Percentiles rank a stretch among this genome's conserved stretches.
Conservation (phyloP, 2,329 filamentous ascomycete genomes). For the Colletotrichum destructivum region DNA sequence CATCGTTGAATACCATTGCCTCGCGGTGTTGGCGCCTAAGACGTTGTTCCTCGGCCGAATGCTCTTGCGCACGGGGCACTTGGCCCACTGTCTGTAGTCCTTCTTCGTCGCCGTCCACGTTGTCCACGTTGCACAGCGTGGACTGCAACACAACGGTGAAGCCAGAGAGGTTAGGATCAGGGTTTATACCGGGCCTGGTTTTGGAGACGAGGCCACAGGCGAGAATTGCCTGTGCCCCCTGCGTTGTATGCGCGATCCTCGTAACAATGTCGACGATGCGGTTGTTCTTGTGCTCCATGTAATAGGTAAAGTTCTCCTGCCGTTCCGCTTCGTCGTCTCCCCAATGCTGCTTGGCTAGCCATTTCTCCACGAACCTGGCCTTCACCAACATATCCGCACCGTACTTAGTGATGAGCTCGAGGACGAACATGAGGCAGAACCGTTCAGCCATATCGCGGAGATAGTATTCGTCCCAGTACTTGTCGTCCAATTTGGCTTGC, state of each 20-base stretch:
- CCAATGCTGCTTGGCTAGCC: slow-evolving; percentile 82
- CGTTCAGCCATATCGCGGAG: slow-evolving; percentile 74
- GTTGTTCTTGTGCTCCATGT: slow-evolving; percentile 66
- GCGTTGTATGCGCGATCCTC: slow-evolving; percentile 63
- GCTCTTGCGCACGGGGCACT: slow-evolving; percentile 60
- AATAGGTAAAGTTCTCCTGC: slow-evolving; percentile 67
- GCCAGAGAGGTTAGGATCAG: slow-evolving; percentile 37
- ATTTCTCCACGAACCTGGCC: slow-evolving; percentile 78
- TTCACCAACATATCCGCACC: slow-evolving; percentile 71
- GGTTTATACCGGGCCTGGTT: slow-evolving; percentile 39
- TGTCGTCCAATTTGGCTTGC: slow-evolving; percentile 67
- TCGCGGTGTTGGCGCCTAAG: slow-evolving; percentile 84
- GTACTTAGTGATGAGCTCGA: slow-evolving; percentile 72
- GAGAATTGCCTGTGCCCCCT: slow-evolving; percentile 67
- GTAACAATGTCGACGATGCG: slow-evolving; percentile 67
- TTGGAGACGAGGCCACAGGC: slow-evolving; percentile 64
- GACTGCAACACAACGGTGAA: slow-evolving; percentile 55
- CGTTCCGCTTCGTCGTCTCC: slow-evolving; percentile 69
- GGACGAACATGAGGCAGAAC: slow-evolving; percentile 71
- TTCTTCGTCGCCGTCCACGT: slow-evolving; percentile 47
- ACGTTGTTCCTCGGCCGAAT: slow-evolving; percentile 78
- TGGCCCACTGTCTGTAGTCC: slow-evolving; percentile 47
- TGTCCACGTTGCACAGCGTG: slow-evolving; percentile 51
- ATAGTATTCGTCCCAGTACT: slow-evolving; percentile 74
- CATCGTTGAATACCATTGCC: slow-evolving; percentile 92